Base-by-base conservation (phyloP, 177 flowering plant species). In the Vitis hybrid region DNA sequence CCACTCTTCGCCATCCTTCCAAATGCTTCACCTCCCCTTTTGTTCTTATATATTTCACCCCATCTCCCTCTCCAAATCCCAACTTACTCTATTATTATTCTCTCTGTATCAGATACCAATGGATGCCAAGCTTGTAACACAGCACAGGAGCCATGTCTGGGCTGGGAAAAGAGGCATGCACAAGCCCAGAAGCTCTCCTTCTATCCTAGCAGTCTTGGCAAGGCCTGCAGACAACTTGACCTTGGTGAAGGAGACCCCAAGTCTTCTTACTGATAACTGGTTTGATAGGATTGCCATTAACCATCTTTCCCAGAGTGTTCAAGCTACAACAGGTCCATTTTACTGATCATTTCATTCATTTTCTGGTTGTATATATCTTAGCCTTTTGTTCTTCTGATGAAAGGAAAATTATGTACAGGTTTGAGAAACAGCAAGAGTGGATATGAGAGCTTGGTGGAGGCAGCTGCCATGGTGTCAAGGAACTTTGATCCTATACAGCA, bases 361-460 rank as follows among this genome's bases (percentile, higher is more conserved):
- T 14, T 62, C 4, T 32, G 9, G 4, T 35, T 35, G 8, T 35
- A 35, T 35, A 35, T 35, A 35, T 35, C 6, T 3, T 35, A 9
- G 24, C 18, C 15, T 46, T 63, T 48, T 5, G 14, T 63, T 17
- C 0, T 20, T 63, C 1, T 11, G 48, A 63, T 41, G 9, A 7
- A 30, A 27, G 32, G 27, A 61, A 3, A 17, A n/a, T 64, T 9
- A 51, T 79, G 57, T 78, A 2, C 27, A 92, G 97, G 99, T 52
- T 32, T 81, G 15, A 82, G 68, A 55, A 89, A 74, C 79, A 72
- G 48, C 14, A 88, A 84, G 79, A 77, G 60, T 3, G 99, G 97
- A 0, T 95, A 89, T 63, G 94, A 88, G 15, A 80, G 96, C 78
- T 78, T 93, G 77, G 85, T 91, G 63, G 96, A 91, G 70, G 89